phyloP scores from a whole-genome alignment of 352 stramenopile genomes.

The Pythium guiyangense region DNA sequence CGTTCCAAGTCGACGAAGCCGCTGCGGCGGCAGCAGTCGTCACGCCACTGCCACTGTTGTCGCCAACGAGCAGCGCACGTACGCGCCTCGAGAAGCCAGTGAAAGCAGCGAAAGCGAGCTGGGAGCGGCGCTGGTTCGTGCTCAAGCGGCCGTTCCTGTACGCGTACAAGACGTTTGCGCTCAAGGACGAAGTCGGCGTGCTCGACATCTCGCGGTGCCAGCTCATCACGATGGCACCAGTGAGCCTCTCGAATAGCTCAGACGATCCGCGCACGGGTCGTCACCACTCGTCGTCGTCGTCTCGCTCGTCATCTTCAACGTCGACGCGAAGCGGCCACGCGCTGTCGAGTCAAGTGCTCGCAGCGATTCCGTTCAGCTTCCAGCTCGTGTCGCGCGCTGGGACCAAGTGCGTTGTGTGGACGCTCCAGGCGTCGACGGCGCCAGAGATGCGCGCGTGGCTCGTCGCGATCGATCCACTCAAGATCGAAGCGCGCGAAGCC shows the following conservation, averaged over 20 bases:
- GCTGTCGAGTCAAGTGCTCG: background rate
- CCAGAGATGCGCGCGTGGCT: slow-evolving; percentile 68
- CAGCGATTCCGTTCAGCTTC: slow-evolving; percentile 58
- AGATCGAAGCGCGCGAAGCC: slow-evolving; percentile 38
- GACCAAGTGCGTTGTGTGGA: slow-evolving; percentile 63
- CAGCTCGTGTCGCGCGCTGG: slow-evolving; percentile 49
- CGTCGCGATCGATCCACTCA: slow-evolving; percentile 63
- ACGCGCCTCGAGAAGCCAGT: background rate
- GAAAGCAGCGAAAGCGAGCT: slow-evolving; percentile 17
- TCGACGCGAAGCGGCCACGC: background rate
- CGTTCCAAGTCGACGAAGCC: slow-evolving; percentile 41
- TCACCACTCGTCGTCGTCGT: slow-evolving; percentile 7
- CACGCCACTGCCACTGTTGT: slow-evolving; percentile 6
- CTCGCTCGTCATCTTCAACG: slow-evolving; percentile 3
- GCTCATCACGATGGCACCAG: slow-evolving; percentile 24
- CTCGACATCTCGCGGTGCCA: slow-evolving; percentile 70
- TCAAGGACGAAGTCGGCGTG: slow-evolving; percentile 61
- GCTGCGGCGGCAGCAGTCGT: slow-evolving; percentile 22
- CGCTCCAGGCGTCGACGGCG: slow-evolving; percentile 62
- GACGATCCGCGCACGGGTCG: background rate
- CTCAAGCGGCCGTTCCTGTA: slow-evolving; percentile 78
- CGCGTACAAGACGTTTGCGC: slow-evolving; percentile 61
- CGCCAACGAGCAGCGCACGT: background rate
- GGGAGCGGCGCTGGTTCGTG: slow-evolving; percentile 79
- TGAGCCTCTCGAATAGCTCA: background rate